Percentiles rank a stretch among this genome's conserved stretches.
phyloP scores from a whole-genome alignment of 2,329 filamentous ascomycete genomes.

The Sporothrix variecibatus region DNA sequence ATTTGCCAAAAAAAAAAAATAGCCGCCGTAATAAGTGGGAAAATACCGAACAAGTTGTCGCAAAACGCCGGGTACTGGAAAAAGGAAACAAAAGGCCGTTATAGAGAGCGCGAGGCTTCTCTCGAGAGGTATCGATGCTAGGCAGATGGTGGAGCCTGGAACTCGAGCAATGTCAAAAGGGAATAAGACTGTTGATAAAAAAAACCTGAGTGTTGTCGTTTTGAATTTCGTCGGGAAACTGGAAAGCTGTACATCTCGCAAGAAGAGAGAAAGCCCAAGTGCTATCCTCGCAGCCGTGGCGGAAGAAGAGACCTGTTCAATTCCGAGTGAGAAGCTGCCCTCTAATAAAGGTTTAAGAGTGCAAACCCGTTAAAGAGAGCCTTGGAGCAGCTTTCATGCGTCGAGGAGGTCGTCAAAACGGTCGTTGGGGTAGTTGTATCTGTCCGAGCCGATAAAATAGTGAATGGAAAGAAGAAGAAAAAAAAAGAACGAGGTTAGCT shows the following conservation, averaged over 20 bases:
- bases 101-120: neutral
- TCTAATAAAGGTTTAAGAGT: constrained; percentile 7
- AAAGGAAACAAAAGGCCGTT: neutral
- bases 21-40: neutral
- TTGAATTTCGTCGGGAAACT: neutral
- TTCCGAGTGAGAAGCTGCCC: constrained; percentile 23
- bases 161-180: neutral
- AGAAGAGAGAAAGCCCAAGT: neutral
- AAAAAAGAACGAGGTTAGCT: constrained; percentile 48
- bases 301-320: constrained; percentile 21
- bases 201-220: too few relatives aligned
- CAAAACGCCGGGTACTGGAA: neutral
- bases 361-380: constrained; percentile 6
- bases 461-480: neutral
- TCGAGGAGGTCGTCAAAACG: neutral
- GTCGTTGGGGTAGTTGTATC: neutral
- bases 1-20: neutral
- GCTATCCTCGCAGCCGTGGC: neutral
- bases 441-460: neutral
- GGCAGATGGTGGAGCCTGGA: neutral
- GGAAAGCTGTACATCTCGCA: neutral
- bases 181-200: neutral
- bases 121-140: neutral
- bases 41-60: neutral
- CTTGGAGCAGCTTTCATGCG: neutral